These are phyloP conservation scores for Eutrema yunnanense DNA, from an alignment of 345 rosid genomes.

Conservation along the genomic window DNA sequence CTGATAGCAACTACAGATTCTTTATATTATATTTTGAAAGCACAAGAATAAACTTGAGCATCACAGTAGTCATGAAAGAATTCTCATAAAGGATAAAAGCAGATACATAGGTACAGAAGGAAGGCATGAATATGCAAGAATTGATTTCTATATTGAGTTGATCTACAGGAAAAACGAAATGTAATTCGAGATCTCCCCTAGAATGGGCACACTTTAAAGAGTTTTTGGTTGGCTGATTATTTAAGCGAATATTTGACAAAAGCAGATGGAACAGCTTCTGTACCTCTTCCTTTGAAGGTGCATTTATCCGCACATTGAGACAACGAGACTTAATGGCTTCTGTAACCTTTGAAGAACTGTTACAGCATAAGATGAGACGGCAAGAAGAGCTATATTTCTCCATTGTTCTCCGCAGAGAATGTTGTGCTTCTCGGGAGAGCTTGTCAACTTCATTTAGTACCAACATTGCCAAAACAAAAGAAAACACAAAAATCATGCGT, in stretches of 20 bases:
- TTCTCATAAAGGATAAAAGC: neutral
- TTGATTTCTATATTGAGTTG: neutral
- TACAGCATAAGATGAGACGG: constrained; percentile 86
- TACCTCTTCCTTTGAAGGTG: constrained; percentile 90
- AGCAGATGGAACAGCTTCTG: neutral
- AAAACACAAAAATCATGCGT: neutral
- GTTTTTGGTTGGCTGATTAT: neutral
- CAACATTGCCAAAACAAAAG: constrained; percentile 44
- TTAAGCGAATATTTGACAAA: neutral
- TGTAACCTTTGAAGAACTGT: constrained; percentile 90
- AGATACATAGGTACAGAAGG: neutral
- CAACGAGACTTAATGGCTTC: constrained; percentile 99
- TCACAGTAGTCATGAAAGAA: neutral
- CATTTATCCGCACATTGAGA: constrained; percentile 76
- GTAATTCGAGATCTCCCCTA: neutral
- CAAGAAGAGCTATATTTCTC: constrained; percentile 94
- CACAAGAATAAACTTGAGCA: neutral
- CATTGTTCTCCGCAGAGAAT: constrained; percentile 97
- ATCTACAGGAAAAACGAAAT: neutral
- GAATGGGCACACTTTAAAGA: neutral
- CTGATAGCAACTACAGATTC: neutral
- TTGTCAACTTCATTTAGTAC: constrained; percentile 98
- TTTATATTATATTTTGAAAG: neutral
- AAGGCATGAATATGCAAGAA: neutral
- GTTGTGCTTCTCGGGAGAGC: constrained; percentile 98